Percentiles rank a stretch among this genome's conserved stretches.
Conservation (phyloP, 768 basidiomycete species). For the Mycena rosella region DNA sequence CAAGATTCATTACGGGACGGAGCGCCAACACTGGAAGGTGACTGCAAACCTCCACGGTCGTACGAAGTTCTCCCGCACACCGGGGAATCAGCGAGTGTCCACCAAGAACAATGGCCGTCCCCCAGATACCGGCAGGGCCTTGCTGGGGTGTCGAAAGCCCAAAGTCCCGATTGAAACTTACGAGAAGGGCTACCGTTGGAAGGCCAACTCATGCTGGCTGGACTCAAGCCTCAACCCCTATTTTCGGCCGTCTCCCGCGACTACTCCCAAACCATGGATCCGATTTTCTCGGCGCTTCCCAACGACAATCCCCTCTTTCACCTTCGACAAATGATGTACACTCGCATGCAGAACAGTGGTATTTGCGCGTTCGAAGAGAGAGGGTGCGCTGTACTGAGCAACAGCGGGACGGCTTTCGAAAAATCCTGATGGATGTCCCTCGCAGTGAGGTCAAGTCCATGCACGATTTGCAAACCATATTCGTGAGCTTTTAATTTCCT, state of each 20-base stretch:
- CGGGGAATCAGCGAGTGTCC: background rate
- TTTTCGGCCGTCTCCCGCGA: background rate
- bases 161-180: too few species aligned
- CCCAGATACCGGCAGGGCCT: constrained; percentile 6
- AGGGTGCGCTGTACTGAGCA: background rate
- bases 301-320: background rate
- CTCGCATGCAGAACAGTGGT: background rate
- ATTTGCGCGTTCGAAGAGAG: background rate
- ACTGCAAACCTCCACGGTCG: background rate
- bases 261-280: background rate
- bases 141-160: background rate
- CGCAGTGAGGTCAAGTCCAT: background rate
- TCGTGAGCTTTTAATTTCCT: too few species aligned
- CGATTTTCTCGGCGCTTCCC: constrained; percentile 7
- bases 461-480: too few species aligned
- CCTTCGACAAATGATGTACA: constrained; percentile 16
- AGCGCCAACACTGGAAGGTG: background rate
- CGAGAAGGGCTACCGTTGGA: background rate
- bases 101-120: constrained; percentile 17
- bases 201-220: background rate
- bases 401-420: constrained; percentile 15
- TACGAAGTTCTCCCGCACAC: background rate
- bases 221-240: background rate
- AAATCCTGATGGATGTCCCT: background rate
- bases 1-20: background rate